phyloP scores from a whole-genome alignment of 23 red algal genomes.

The Gracilaria caudata region DNA sequence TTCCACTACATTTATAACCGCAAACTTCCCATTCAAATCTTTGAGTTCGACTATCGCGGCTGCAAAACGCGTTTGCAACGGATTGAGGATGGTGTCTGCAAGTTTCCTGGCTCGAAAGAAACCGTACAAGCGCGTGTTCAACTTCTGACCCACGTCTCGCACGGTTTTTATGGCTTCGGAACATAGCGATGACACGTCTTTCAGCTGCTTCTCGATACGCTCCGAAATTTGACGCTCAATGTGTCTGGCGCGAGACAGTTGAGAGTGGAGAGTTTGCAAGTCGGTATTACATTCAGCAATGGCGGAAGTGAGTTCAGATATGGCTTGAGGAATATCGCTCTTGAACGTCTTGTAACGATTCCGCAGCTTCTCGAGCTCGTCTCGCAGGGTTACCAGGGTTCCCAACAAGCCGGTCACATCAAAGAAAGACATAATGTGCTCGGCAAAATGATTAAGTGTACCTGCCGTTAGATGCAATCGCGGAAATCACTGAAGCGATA shows the following conservation, averaged over 20 bases:
- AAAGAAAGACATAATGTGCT: too few relatives aligned
- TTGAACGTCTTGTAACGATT: not conserved
- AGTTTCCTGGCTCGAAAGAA: slow-evolving; percentile 1
- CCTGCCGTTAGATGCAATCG: too few relatives aligned
- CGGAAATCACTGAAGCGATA: too few relatives aligned
- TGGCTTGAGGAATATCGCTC: slow-evolving; percentile 8
- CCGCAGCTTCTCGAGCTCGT: too few relatives aligned
- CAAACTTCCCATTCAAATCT: too few relatives aligned
- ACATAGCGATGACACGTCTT: not conserved
- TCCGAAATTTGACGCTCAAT: not conserved
- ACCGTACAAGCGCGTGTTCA: not conserved
- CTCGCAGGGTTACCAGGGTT: too few relatives aligned
- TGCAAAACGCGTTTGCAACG: too few relatives aligned
- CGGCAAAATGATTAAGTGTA: too few relatives aligned
- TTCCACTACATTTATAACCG: too few relatives aligned
- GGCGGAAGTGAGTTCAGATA: slow-evolving; percentile 1
- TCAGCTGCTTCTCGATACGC: not conserved
- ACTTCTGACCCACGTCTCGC: not conserved
- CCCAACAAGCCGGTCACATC: too few relatives aligned
- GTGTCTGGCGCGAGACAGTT: not conserved
- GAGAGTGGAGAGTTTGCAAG: not conserved
- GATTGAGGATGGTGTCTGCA: not conserved
- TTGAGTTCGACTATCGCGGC: too few relatives aligned
- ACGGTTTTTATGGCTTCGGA: not conserved
- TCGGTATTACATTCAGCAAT: slow-evolving; percentile 7